Evolutionary conservation across 495 filamentous ascomycete species (phyloP), one percentile per base, ranked within the genome.

Genomic region (Talaromyces wortmannii): DNA sequence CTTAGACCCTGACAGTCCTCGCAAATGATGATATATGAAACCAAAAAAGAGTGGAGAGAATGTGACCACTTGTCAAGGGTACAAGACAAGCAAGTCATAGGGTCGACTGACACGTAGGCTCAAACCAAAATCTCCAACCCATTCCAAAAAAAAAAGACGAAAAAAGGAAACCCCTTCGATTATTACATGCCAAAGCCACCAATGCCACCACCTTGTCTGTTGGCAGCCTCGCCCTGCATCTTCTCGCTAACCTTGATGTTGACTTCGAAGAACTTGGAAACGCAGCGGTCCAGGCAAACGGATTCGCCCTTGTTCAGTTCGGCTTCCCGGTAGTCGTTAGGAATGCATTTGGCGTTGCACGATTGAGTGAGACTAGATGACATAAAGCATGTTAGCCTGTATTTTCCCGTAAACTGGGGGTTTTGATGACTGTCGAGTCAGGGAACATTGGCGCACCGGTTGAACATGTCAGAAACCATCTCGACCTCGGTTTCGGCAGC

Each of bases 231-330:
- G 8, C 78, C 81, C 68, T 88, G 85, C 85, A 88, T 87, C 76
- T 86, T 88, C 77, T 88, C 85, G 70, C 77, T 81, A 57, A 98
- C 88, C 78, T 96, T 97, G 76, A 94, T 81, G 72, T 96, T 90
- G 65, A 96, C 91, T 57, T 98, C 94, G 75, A 98, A 96, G 81
- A 97, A 97, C 78, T 98, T 98, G 66, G 87, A 79, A 40, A 92
- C 85, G 74, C 94, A 98, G 58, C 94, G 89, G 76, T 98, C 94
- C 59, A 98, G 83, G 76, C 94, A 98, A 60, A 97, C 94, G 53
- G 87, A 88, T 75, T 98, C 94, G 78, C 94, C 94, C 78, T 98
- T 98, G 81, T 95, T 94, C 58, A 98, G 83, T 55, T 97, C 95
- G 65, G 80, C 80, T 78, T 98, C 94, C 64, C 90, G 89, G 82